A percentile compares a stretch with the other conserved stretches of the same genome.
These are phyloP conservation scores for Alectoria sarmentosa DNA, from an alignment of 495 filamentous ascomycete genomes.

Conservation along the genomic window DNA sequence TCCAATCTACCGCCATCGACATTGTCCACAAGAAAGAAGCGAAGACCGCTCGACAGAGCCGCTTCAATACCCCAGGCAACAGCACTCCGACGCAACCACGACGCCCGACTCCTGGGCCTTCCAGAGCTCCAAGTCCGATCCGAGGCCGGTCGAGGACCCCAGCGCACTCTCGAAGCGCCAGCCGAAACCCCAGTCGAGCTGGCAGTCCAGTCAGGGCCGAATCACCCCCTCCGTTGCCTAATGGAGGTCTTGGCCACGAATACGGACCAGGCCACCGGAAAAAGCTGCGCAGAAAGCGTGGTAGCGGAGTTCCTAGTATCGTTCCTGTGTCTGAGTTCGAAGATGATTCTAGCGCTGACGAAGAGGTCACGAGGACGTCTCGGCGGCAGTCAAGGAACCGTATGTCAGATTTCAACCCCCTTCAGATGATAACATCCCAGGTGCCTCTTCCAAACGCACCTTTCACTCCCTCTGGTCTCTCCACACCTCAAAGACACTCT, in stretches of 20 bases:
- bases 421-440: conserved; percentile 2
- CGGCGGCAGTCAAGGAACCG: background rate
- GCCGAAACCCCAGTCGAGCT: background rate
- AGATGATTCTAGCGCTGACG: conserved; percentile 11
- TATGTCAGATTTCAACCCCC: background rate
- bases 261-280: conserved; percentile 16
- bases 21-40: conserved; percentile 21
- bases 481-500: conserved; percentile 3
- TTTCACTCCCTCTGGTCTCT: background rate
- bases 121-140: conserved; percentile 14
- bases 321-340: conserved; percentile 9
- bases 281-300: conserved; percentile 9
- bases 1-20: conserved; percentile 49
- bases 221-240: conserved; percentile 3
- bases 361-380: conserved; percentile 1
- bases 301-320: background rate
- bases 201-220: conserved; percentile 3
- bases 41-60: conserved; percentile 10
- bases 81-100: conserved; percentile 9
- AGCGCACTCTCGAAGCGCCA: background rate
- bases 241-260: conserved; percentile 5
- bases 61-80: conserved; percentile 1
- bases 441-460: conserved; percentile 1
- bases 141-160: conserved; percentile 5
- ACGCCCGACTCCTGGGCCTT: conserved; percentile 9